Conservation (phyloP, 257 asterid species). For the Solanum raphanifolium region DNA sequence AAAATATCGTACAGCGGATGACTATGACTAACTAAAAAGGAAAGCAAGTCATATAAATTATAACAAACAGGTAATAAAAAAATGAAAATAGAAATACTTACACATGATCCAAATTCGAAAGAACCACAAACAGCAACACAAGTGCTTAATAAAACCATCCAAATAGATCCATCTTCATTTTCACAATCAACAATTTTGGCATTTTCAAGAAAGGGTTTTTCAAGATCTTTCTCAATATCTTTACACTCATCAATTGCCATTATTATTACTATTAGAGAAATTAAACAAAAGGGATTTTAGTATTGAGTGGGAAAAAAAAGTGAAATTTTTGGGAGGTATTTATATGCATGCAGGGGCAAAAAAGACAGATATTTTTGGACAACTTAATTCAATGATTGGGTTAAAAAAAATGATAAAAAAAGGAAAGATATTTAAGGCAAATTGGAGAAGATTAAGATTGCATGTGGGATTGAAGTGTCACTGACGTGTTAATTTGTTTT, state of each 20-base stretch:
- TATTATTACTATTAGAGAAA: neutral
- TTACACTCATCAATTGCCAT: slow-evolving; percentile 33
- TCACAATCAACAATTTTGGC: slow-evolving; percentile 13
- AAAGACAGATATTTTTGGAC: neutral
- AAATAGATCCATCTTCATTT: slow-evolving; percentile 33
- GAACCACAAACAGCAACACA: slow-evolving; percentile 85
- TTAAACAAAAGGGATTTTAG: neutral
- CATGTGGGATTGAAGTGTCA: slow-evolving; percentile 29
- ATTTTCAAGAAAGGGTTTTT: slow-evolving; percentile 32
- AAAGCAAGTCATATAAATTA: neutral
- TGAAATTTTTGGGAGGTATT: neutral
- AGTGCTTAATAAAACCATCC: slow-evolving; percentile 63
- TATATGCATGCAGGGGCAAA: slow-evolving; percentile 14
- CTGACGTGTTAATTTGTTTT: slow-evolving; percentile 35
- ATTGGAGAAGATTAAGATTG: neutral
- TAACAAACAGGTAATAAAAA: neutral
- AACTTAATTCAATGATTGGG: neutral
- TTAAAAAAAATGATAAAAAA: neutral
- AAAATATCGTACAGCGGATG: neutral
- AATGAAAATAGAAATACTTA: slow-evolving; percentile 21
- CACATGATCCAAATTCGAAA: slow-evolving; percentile 84
- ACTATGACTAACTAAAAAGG: too few species aligned
- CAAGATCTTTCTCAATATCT: slow-evolving; percentile 42
- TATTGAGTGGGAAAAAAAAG: neutral
- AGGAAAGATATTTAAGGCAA: neutral